Evolutionary conservation across 805 yeast genomes (phyloP).

Genomic region (Candida succiphila): DNA sequence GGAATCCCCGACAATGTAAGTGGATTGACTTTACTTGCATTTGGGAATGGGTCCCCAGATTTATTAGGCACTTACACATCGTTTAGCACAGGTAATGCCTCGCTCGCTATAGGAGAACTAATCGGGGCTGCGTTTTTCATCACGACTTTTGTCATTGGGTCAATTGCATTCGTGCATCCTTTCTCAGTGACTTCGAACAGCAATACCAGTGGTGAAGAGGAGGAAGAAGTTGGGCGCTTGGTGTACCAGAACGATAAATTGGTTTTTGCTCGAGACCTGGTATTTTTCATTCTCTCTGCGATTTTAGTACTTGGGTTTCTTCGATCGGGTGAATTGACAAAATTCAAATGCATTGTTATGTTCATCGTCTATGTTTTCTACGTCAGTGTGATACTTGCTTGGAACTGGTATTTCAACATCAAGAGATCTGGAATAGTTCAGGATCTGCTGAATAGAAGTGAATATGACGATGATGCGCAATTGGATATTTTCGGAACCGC

Average conservation of each 20-base stretch:
- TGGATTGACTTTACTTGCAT: constrained; percentile 80
- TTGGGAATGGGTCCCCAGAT: constrained; percentile 93
- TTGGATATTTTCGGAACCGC: constrained; percentile 5
- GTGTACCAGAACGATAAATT: constrained; percentile 23
- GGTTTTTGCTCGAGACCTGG: constrained; percentile 52
- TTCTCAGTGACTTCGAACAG: constrained; percentile 30
- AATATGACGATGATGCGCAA: constrained; percentile 17
- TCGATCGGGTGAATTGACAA: constrained; percentile 39
- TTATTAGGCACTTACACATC: constrained; percentile 79
- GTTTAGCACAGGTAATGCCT: constrained; percentile 52
- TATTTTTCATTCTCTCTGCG: constrained; percentile 46
- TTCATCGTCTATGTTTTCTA: constrained; percentile 48
- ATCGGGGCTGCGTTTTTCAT: constrained; percentile 85
- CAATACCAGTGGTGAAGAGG: constrained; percentile 3
- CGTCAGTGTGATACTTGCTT: constrained; percentile 37
- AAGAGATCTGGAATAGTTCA: constrained; percentile 8
- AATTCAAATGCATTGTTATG: constrained; percentile 46
- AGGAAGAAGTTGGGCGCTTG: constrained; percentile 1
- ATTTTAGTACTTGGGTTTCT: constrained; percentile 38
- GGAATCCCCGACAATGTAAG: constrained; percentile 71
- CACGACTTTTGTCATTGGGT: constrained; percentile 69
- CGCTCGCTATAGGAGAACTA: constrained; percentile 84
- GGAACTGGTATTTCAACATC: constrained; percentile 27
- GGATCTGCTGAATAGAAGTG: constrained; percentile 16
- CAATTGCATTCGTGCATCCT: constrained; percentile 62